Evolutionary conservation across 2,329 filamentous ascomycete species (phyloP), one percentile per base, ranked within the genome.

Genomic region (Myrmaecium sp.): DNA sequence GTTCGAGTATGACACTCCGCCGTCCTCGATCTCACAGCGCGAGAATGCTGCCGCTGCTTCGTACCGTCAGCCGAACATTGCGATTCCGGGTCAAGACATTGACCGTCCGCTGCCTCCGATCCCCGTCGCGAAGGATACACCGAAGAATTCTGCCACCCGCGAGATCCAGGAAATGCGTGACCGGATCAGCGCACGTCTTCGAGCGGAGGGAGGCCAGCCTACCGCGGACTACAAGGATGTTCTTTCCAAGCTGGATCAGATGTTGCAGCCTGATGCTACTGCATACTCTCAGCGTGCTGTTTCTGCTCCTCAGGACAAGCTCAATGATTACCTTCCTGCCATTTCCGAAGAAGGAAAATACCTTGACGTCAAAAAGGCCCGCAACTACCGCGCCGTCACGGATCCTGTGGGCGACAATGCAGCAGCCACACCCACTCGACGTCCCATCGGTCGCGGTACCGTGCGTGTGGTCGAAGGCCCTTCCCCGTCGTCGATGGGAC

Each of bases 101-200:
- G 42, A 51, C 29, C 54, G 59, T 14, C 59, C 57, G 22, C 42
- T 62, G 25, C 55, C 58, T 19, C 49, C 54, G 9, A 41, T 59
- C 15, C 58, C 57, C 46, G 34, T 29, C 14, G 27, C 13, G n/a
- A 19, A 26, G 11, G 50, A 65, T 28, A 60, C 62, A 4, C 57
- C 60, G 4, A 62, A 58, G 16, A 58, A 61, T 3, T 66, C 61
- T 35, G 51, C 66, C 21, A 54, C 63, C 20, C 58, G 58, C 27
- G 67, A 69, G 30, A 46, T 74, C 17, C 57, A 59, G 5, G 67
- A 73, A 40, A 69, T 65, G 6, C 61, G 69, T 12, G 59, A 62
- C 18, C 64, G 64, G 34, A 55, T 74, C 16, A 59, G 66, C 17
- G 58, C 61, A 28, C 58, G 62, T 27, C 56, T 58, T 13, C 57